Evolutionary conservation across 2,329 filamentous ascomycete species (phyloP).

Genomic region (Trichoderma sp.): DNA sequence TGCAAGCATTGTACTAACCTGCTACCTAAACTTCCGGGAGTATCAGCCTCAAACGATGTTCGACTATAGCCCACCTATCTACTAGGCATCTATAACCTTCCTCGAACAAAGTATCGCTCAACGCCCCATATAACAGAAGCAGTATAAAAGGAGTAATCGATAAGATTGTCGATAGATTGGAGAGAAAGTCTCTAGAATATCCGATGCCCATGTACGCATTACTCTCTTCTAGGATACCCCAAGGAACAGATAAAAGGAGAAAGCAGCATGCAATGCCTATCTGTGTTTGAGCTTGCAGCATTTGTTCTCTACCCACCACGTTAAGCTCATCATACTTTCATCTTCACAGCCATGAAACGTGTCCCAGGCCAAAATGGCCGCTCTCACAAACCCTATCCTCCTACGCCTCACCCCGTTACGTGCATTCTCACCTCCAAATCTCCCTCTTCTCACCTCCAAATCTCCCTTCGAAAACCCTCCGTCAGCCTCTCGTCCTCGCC

Average conservation of each 20-base stretch:
- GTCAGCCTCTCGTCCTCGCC: constrained; percentile 78
- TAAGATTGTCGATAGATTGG: background rate
- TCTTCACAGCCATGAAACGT: background rate
- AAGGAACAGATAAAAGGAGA: background rate
- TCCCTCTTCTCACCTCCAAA: constrained; percentile 60
- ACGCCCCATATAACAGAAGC: background rate
- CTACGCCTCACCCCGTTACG: background rate
- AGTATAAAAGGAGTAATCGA: background rate
- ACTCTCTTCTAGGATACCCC: background rate
- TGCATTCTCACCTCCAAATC: too few species aligned
- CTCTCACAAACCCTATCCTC: background rate
- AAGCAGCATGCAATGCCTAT: background rate
- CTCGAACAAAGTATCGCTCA: background rate
- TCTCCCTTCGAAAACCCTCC: constrained; percentile 76
- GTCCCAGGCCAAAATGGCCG: background rate
- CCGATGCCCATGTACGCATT: background rate
- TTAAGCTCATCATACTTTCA: background rate
- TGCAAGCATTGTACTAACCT: too few species aligned
- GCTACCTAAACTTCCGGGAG: too few species aligned
- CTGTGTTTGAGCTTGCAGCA: too few species aligned
- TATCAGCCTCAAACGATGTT: too few species aligned
- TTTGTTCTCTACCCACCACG: background rate
- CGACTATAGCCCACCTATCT: background rate
- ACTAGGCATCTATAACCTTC: background rate
- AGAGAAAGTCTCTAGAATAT: background rate